Base-by-base conservation (phyloP, 352 stramenopile species). In the Blastocystis sp. region DNA sequence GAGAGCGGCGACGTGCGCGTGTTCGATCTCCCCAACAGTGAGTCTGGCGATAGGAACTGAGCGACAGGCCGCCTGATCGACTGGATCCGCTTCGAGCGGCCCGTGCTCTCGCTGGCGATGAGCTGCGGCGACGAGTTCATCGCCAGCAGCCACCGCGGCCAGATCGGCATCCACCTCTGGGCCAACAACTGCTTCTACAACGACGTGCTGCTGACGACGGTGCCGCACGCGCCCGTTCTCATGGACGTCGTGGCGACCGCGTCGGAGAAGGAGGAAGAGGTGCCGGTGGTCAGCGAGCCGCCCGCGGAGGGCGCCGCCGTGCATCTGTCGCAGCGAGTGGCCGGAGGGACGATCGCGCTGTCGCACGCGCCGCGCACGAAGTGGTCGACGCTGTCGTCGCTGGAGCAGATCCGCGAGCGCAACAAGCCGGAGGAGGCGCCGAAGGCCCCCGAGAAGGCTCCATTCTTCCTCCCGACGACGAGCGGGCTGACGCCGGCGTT, bases 381-480 rank as follows among this genome's bases (percentile, higher is more conserved):
- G 64, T 96, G 93, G 93, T 90, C 93, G 65, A 93, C 92, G 54
- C 88, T 96, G 18, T 94, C 95, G 87, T 90, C 95, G 69, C 88
- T 95, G 59, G 94, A 97, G 86, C 88, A 97, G 42, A 95, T 97
- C 78, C 97, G 97, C 87, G 92, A 96, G 87, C 90, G 94, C 32
- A 97, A 97, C 89, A 97, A 97, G 87, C 94, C 94, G 7, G 94
- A 93, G 32, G 93, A 96, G 81, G 91, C 94, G 18, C 94, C 93
- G 0, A 95, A 97, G 88, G 95, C 95, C 16, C 94, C 94, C 2
- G 93, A 94, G 59, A 91, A 93, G 73, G 94, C 94, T 48, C 94
- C 94, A 49, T 97, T 97, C 90, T 75, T 75, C 63, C 89, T 97
- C 44, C 93, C 95, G 87, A 97, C 92, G 64, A 88, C 89, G 21